These are phyloP conservation scores for Juncus inflexus DNA, from an alignment of 176 grass and related monocot species.

Conservation along the genomic window DNA sequence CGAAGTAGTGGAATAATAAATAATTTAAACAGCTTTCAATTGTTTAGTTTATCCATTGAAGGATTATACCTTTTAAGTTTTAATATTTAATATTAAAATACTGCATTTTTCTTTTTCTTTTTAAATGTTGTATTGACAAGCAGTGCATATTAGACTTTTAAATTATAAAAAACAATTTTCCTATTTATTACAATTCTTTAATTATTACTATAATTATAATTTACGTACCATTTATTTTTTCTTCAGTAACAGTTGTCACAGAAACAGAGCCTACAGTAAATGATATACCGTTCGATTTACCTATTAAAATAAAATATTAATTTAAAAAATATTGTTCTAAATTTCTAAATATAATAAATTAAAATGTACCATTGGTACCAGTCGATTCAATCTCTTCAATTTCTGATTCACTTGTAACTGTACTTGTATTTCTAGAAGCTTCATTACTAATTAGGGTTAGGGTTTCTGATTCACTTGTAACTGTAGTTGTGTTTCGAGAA, in stretches of 20 bases:
- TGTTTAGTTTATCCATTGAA: no score
- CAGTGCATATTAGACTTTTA: not conserved
- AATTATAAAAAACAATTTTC: not conserved
- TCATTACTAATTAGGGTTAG: no score
- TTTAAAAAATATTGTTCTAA: not conserved
- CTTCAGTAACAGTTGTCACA: conserved; percentile 7
- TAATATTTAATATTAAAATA: no score
- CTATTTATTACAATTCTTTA: not conserved
- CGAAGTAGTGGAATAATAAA: no score
- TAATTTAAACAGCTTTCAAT: no score
- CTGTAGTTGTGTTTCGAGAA: not conserved
- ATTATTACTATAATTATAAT: not conserved
- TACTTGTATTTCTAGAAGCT: conserved; percentile 1
- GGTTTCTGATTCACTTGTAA: conserved; percentile 15
- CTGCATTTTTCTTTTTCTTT: no score
- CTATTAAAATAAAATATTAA: not conserved
- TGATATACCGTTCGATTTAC: conserved; percentile 12
- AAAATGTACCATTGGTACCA: conserved; percentile 1
- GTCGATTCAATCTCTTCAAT: conserved; percentile 8
- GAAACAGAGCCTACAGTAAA: conserved; percentile 15
- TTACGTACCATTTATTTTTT: conserved; percentile 11
- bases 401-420: conserved; percentile 17
- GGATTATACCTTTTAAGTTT: no score
- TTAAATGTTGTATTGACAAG: not conserved
- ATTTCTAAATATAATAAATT: conserved; percentile 1